phyloP scores from a whole-genome alignment of 371 early-diverging fungal species.

The Mycotypha africana region DNA sequence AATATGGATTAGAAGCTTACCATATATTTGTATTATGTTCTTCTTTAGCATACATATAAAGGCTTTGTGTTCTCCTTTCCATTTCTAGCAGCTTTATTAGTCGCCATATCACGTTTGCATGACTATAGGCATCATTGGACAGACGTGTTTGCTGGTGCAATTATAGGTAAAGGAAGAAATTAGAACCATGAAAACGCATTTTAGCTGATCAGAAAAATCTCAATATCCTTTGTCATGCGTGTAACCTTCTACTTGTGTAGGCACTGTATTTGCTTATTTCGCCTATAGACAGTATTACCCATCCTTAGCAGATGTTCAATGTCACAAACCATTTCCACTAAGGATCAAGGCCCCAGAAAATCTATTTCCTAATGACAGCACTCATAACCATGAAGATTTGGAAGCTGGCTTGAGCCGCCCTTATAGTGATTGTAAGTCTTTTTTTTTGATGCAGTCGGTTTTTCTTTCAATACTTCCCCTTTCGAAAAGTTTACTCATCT shows the following conservation, averaged over 20 bases:
- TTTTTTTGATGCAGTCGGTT: too few species aligned
- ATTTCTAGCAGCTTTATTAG: conserved; percentile 53
- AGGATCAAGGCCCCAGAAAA: conserved; percentile 6
- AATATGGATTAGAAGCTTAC: neutral
- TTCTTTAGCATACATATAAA: conserved; percentile 52
- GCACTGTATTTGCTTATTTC: conserved; percentile 44
- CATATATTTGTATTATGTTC: neutral
- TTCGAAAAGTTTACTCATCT: too few species aligned
- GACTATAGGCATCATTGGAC: conserved; percentile 87
- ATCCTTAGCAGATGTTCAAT: conserved; percentile 1
- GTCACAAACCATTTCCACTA: conserved; percentile 17
- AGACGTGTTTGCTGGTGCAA: conserved; percentile 71
- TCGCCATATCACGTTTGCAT: conserved; percentile 65
- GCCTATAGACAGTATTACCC: conserved; percentile 69
- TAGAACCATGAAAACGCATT: neutral
- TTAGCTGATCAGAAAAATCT: neutral
- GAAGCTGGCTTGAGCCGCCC: too few species aligned
- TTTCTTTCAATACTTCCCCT: too few species aligned
- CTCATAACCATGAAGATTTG: too few species aligned
- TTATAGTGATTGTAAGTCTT: too few species aligned
- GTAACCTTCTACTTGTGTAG: too few species aligned
- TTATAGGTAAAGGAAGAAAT: neutral
- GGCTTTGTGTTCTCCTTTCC: conserved; percentile 61
- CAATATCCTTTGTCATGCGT: too few species aligned
- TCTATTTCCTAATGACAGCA: conserved; percentile 13